phyloP scores from a whole-genome alignment of 1,284 basidiomycete genomes.

The Trametes polyzona region DNA sequence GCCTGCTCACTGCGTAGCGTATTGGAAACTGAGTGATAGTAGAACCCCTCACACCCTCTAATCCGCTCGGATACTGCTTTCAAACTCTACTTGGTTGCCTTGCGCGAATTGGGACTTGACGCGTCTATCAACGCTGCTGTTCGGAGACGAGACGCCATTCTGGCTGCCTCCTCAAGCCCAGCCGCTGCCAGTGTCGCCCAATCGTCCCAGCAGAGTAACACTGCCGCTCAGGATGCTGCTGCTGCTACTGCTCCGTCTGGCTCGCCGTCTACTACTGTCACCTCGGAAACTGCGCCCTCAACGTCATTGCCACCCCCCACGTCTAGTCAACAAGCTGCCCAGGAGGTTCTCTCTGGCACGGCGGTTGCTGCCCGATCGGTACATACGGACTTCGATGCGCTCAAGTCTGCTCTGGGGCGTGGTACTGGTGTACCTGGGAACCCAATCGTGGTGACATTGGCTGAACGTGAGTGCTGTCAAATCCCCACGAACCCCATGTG shows the following conservation, averaged over 20 bases:
- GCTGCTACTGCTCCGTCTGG: constrained; percentile 7
- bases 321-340: constrained; percentile 58
- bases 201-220: constrained; percentile 20
- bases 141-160: constrained; percentile 64
- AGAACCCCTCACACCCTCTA: constrained; percentile 71
- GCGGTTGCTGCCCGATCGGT: constrained; percentile 26
- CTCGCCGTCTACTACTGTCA: constrained; percentile 13
- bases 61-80: constrained; percentile 72
- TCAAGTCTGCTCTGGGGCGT: constrained; percentile 44
- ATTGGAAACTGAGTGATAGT: constrained; percentile 10
- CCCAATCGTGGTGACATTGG: constrained; percentile 80
- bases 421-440: constrained; percentile 50
- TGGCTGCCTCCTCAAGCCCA: constrained; percentile 40
- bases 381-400: constrained; percentile 45
- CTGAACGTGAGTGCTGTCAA: constrained; percentile 76
- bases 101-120: constrained; percentile 63
- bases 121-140: constrained; percentile 66
- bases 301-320: constrained; percentile 18
- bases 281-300: constrained; percentile 17
- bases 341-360: constrained; percentile 53
- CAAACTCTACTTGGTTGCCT: constrained; percentile 67
- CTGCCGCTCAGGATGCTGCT: constrained; percentile 4
- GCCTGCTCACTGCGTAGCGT: not conserved
- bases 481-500: no score
- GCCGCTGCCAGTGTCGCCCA: constrained; percentile 23